Evolutionary conservation across 75 land plant genomes (phyloP).

Genomic region (Picea sitchensis): DNA sequence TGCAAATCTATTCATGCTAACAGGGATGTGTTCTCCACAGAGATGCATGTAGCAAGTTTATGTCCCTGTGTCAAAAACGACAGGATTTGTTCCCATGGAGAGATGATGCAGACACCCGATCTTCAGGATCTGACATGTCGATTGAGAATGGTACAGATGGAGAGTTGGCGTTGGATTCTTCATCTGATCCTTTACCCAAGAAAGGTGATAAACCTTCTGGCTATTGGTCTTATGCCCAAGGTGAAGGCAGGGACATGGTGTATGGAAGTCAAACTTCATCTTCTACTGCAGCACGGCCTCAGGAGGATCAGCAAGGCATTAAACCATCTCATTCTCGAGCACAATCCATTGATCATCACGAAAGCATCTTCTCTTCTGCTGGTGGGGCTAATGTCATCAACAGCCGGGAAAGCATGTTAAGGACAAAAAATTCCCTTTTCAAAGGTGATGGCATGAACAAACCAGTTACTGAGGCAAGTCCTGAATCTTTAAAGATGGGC

Average conservation of each 20-base stretch:
- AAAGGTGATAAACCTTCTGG: not conserved
- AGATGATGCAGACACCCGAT: conserved; percentile 15
- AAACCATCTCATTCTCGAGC: not conserved
- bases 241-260: not conserved
- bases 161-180: not conserved
- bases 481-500: not conserved
- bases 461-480: not conserved
- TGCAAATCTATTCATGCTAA: not conserved
- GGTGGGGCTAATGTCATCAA: not conserved
- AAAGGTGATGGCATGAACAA: not conserved
- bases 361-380: not conserved
- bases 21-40: not conserved
- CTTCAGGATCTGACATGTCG: conserved; percentile 68
- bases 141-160: conserved; percentile 33
- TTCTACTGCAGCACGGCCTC: conserved; percentile 35
- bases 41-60: conserved; percentile 7
- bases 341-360: not conserved
- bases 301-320: conserved; percentile 12
- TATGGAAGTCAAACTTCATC: not conserved
- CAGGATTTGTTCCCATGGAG: not conserved
- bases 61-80: not conserved
- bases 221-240: conserved; percentile 1
- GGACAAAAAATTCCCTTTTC: not conserved
- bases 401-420: not conserved
- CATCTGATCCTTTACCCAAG: not conserved